A percentile compares a stretch with the other conserved stretches of the same genome.
These are phyloP conservation scores for Debaryomycetaceae sp. DNA, from an alignment of 1,139 yeast genomes.

Conservation along the genomic window DNA sequence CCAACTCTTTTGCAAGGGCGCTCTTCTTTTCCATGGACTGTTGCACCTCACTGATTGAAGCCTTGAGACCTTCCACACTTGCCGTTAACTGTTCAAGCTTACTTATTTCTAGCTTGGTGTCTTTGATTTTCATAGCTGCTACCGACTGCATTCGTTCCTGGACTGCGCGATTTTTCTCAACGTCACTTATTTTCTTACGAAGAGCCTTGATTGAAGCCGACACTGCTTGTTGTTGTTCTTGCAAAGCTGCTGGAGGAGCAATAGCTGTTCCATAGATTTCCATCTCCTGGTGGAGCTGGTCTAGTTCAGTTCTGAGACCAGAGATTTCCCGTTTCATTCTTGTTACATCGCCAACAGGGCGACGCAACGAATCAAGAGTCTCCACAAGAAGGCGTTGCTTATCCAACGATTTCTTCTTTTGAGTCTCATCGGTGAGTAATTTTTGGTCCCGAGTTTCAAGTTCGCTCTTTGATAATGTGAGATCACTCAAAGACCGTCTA, in stretches of 20 bases:
- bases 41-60: conserved; percentile 1
- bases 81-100: conserved; percentile 41
- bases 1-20: conserved; percentile 5
- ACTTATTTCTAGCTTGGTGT: conserved; percentile 43
- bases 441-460: conserved; percentile 8
- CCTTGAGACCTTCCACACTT: conserved; percentile 18
- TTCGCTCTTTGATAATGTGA: conserved; percentile 2
- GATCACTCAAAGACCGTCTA: conserved; percentile 4
- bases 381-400: conserved; percentile 6
- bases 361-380: conserved; percentile 8
- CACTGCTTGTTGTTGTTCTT: conserved; percentile 33
- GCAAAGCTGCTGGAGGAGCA: conserved; percentile 40
- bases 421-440: conserved; percentile 5
- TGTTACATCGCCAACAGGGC: conserved; percentile 25
- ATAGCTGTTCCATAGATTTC: conserved; percentile 19
- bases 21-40: conserved; percentile 3
- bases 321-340: conserved; percentile 27
- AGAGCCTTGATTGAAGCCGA: conserved; percentile 31
- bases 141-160: not conserved
- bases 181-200: conserved; percentile 26
- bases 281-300: conserved; percentile 26
- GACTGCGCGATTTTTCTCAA: not conserved
- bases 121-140: conserved; percentile 33
- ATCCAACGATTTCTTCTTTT: conserved; percentile 11
- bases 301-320: conserved; percentile 21